Percentiles rank a stretch among this genome's conserved stretches.
Conservation (phyloP, 306 rosid genomes). For the Albizia julibrissin region DNA sequence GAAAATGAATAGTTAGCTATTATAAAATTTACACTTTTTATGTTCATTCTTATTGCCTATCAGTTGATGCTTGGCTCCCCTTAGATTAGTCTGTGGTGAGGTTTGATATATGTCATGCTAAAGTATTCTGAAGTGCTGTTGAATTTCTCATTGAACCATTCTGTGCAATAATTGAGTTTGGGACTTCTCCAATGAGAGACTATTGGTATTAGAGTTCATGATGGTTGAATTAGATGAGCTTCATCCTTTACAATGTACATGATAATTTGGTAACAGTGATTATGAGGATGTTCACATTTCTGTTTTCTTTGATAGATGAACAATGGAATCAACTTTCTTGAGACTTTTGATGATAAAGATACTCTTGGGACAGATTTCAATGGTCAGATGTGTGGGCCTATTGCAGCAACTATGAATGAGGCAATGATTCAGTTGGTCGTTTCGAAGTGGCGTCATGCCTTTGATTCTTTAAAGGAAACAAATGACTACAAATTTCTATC, state of each 20-base stretch:
- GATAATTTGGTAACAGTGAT: not conserved
- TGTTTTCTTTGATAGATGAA: slow-evolving; percentile 44
- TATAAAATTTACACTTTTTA: not conserved
- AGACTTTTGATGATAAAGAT: slow-evolving; percentile 45
- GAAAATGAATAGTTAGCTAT: slow-evolving; percentile 3
- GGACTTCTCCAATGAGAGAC: not conserved
- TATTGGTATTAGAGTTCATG: not conserved
- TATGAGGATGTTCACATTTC: slow-evolving; percentile 18
- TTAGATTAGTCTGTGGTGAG: not conserved
- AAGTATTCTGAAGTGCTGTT: not conserved
- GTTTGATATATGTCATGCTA: not conserved
- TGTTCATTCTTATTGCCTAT: not conserved
- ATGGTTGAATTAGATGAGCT: not conserved
- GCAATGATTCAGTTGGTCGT: slow-evolving; percentile 88
- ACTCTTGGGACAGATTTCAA: slow-evolving; percentile 53
- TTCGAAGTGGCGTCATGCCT: slow-evolving; percentile 79
- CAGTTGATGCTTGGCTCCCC: slow-evolving; percentile 4
- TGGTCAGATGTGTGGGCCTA: slow-evolving; percentile 89
- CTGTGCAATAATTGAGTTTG: not conserved
- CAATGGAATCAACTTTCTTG: slow-evolving; percentile 39
- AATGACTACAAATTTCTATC: slow-evolving; percentile 75
- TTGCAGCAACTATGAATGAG: slow-evolving; percentile 89
- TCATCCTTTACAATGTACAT: slow-evolving; percentile 3
- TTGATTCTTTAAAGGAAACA: slow-evolving; percentile 86
- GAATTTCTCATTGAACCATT: not conserved